These are phyloP conservation scores for Volvox reticuliferus DNA, from an alignment of 139 green algal species.

Conservation along the genomic window DNA sequence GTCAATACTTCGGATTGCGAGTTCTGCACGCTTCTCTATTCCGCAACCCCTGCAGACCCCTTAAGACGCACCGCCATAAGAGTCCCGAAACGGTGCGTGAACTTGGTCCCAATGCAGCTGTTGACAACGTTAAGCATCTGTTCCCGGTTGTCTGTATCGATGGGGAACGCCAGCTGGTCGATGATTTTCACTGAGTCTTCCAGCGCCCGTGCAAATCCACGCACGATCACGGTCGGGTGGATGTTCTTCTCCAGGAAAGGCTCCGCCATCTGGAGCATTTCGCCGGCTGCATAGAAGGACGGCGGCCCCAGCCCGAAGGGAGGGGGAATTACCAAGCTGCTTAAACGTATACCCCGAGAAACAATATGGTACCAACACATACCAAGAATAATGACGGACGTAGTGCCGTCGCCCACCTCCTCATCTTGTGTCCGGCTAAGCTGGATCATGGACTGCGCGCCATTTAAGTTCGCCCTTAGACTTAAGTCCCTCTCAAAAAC, in stretches of 20 bases:
- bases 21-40: too few relatives aligned
- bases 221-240: slow-evolving; percentile 97
- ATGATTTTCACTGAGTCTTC: slow-evolving; percentile 91
- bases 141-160: slow-evolving; percentile 88
- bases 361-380: background rate
- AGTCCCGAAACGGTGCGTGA: slow-evolving; percentile 93
- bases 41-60: too few relatives aligned
- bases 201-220: slow-evolving; percentile 89
- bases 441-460: slow-evolving; percentile 96
- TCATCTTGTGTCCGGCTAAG: slow-evolving; percentile 97
- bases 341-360: background rate
- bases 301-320: too few relatives aligned
- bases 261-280: slow-evolving; percentile 95
- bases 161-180: slow-evolving; percentile 90
- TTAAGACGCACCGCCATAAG: slow-evolving; percentile 91
- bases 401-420: slow-evolving; percentile 99
- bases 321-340: too few relatives aligned
- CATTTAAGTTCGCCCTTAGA: background rate
- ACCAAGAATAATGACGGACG: slow-evolving; percentile 98
- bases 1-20: too few relatives aligned
- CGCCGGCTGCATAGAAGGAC: slow-evolving; percentile 77
- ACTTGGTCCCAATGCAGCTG: slow-evolving; percentile 98
- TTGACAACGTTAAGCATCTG: slow-evolving; percentile 97
- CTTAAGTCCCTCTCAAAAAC: background rate
- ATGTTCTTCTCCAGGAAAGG: slow-evolving; percentile 94